Evolutionary conservation across 352 stramenopile species (phyloP), one percentile per base, ranked within the genome.

Genomic region (Halophytophthora polymorphica): DNA sequence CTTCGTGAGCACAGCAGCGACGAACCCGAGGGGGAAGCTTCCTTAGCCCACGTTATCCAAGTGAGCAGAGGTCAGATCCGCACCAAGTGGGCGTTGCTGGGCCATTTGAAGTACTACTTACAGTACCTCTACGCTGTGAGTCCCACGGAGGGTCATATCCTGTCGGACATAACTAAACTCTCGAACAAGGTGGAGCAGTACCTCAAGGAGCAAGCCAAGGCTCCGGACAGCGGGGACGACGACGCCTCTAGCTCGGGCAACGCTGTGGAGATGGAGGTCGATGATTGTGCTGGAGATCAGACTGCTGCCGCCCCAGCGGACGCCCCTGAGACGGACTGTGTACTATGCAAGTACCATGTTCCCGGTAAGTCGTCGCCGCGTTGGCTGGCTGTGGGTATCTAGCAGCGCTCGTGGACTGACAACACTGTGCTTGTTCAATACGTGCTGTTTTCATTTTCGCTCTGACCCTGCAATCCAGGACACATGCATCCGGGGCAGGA

Each of bases 331-430:
- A 45, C 50, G 23, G 53, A 71, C 2, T 93, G 83, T 42, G 72
- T 93, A 3, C 38, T 93, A 36, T 93, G 83, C 67, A 88, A 90
- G 50, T 93, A 73, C 63, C 86, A 88, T 21, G 83, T 93, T 8
- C 53, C 79, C 46, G 82, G 81, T 82, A 62, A 42, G 51, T 34
- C 8, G 34, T 35, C 18, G n/a, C 7, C 3, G 10, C 12, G 13
- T 31, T 23, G n/a, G 12, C 12, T 33, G 3, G 29, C 23, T 23
- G 2, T 33, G 23, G 15, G 12, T 7, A 12, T 21, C 3, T 18
- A 2, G 22, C 3, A 40, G 13, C 39, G 15, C 44, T 7, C 29
- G 19, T 12, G 31, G 17, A 28, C 6, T 12, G 15, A 14, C 8
- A 6, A 31, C 36, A 6, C 17, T 18, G 10, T 18, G 36, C 43